phyloP scores from a whole-genome alignment of 768 basidiomycete species.

The Nidularia sp. region DNA sequence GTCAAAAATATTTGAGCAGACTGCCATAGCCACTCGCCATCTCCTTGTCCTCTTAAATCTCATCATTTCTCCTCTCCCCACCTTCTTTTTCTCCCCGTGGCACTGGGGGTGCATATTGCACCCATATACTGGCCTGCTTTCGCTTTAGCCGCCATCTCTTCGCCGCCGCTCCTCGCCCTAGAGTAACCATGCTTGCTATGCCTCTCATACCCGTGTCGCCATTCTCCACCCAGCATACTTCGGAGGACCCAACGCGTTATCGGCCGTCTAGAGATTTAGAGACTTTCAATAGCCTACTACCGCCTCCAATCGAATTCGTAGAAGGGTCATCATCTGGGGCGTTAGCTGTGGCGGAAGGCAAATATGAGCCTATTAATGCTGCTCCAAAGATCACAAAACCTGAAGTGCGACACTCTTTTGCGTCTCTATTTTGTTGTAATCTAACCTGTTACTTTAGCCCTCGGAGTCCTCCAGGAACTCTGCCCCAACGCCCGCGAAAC shows the following conservation, averaged over 20 bases:
- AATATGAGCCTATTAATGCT: slow-evolving; percentile 79
- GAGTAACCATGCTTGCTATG: slow-evolving; percentile 58
- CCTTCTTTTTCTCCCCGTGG: not conserved
- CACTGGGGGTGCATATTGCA: not conserved
- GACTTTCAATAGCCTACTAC: slow-evolving; percentile 72
- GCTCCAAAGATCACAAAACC: slow-evolving; percentile 47
- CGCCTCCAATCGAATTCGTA: slow-evolving; percentile 78
- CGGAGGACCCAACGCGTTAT: slow-evolving; percentile 53
- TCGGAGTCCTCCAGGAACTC: slow-evolving; percentile 9
- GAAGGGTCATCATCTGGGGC: slow-evolving; percentile 81
- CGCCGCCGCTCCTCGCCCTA: not conserved
- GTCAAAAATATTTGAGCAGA: not conserved
- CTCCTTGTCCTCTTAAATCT: not conserved
- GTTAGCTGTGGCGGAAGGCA: slow-evolving; percentile 66
- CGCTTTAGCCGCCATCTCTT: not conserved
- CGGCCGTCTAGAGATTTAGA: slow-evolving; percentile 70
- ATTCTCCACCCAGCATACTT: slow-evolving; percentile 44
- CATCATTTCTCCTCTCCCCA: not conserved
- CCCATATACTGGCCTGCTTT: not conserved
- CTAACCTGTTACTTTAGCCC: slow-evolving; percentile 4
- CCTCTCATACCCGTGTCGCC: slow-evolving; percentile 52
- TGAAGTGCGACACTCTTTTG: slow-evolving; percentile 34
- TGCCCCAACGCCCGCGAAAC: slow-evolving; percentile 17
- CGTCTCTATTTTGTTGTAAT: not conserved
- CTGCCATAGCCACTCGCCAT: not conserved